Percentiles rank a stretch among this genome's conserved stretches.
These are phyloP conservation scores for Thermoascus crustaceus DNA, from an alignment of 2,329 filamentous ascomycete genomes.

Conservation along the genomic window DNA sequence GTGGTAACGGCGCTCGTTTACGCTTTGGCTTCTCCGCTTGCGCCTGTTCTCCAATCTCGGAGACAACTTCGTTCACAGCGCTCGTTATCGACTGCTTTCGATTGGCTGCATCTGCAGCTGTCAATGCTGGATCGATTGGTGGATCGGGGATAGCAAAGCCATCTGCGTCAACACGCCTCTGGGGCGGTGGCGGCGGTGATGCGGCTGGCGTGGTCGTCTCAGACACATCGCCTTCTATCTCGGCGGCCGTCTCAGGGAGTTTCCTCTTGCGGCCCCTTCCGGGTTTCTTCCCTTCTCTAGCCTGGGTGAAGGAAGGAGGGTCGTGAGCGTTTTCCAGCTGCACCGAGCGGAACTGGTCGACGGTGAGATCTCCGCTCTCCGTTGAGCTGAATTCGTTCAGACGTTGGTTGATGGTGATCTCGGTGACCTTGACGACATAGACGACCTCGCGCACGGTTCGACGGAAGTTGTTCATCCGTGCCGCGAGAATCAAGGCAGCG, in stretches of 20 bases:
- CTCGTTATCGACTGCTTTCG: conserved; percentile 16
- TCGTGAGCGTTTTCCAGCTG: conserved; percentile 61
- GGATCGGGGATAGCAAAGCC: conserved; percentile 57
- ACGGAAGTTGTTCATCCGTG: conserved; percentile 96
- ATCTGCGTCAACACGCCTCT: conserved; percentile 52
- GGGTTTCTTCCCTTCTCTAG: conserved; percentile 52
- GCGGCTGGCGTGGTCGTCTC: conserved; percentile 15
- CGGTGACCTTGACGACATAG: conserved; percentile 96
- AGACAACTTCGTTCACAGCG: conserved; percentile 15
- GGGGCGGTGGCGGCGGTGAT: conserved; percentile 16
- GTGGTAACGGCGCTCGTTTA: conserved; percentile 27
- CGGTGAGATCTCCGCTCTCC: conserved; percentile 72
- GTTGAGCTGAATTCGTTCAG: conserved; percentile 87
- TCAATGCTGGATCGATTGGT: conserved; percentile 38
- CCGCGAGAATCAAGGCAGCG: conserved; percentile 86
- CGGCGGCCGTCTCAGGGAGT: conserved; percentile 29
- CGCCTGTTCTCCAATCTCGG: conserved; percentile 15
- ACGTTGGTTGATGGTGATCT: conserved; percentile 83
- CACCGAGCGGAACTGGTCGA: conserved; percentile 65
- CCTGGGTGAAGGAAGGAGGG: conserved; percentile 65
- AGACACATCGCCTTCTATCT: conserved; percentile 40
- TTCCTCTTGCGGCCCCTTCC: conserved; percentile 29
- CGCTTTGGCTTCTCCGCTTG: conserved; percentile 12
- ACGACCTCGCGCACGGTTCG: conserved; percentile 89
- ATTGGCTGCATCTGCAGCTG: conserved; percentile 13